Percentiles rank a stretch among this genome's conserved stretches.
phyloP scores from a whole-genome alignment of 345 rosid species.

The Psidium friedrichsthalianum region DNA sequence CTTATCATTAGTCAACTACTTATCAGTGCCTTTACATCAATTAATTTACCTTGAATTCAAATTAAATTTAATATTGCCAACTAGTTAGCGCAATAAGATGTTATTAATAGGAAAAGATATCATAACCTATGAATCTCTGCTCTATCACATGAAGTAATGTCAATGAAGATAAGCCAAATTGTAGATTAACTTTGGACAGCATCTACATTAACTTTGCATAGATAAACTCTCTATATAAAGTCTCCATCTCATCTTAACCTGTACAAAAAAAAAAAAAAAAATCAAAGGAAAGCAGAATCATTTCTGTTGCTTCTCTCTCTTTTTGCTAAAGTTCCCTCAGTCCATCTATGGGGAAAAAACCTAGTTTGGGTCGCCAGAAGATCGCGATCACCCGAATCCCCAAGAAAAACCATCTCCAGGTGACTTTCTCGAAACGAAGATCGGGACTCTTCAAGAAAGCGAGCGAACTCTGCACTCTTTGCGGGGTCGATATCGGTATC shows the following conservation, averaged over 20 bases:
- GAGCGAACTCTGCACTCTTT: conserved; percentile 23
- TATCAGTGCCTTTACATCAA: too few species aligned
- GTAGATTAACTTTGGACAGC: background rate
- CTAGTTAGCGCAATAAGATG: background rate
- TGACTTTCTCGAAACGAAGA: conserved; percentile 25
- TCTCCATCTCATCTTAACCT: background rate
- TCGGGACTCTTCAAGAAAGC: conserved; percentile 28
- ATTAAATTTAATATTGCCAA: background rate
- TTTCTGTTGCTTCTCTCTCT: background rate
- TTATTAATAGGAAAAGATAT: background rate
- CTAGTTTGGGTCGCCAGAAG: conserved; percentile 17
- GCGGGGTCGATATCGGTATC: conserved; percentile 23
- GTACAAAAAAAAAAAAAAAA: background rate
- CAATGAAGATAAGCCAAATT: background rate
- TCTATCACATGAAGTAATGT: background rate
- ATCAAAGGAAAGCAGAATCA: background rate
- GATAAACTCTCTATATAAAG: background rate
- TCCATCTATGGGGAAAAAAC: conserved; percentile 8
- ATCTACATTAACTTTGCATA: background rate
- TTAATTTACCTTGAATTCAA: background rate
- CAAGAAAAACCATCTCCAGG: conserved; percentile 15
- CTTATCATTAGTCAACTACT: too few species aligned
- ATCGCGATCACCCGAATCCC: conserved; percentile 16
- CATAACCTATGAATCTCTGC: background rate
- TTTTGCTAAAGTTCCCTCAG: background rate